Evolutionary conservation across 2,329 filamentous ascomycete species (phyloP), one percentile per base, ranked within the genome.

Genomic region (Chrysoporthe austroafricana): DNA sequence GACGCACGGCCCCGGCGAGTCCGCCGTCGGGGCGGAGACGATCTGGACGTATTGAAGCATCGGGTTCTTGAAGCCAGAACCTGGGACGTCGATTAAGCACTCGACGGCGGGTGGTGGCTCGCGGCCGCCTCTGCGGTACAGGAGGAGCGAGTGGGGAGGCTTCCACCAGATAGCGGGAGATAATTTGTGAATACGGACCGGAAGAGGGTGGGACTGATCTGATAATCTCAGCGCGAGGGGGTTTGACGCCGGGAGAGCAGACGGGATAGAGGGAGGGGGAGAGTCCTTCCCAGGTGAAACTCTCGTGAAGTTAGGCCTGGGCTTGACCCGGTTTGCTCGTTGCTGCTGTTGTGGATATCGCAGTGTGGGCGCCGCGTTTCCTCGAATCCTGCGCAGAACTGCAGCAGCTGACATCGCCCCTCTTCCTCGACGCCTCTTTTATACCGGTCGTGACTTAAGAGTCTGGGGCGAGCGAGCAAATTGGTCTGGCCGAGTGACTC

Each of bases 41-140:
- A 98, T 81, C 77, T 96, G 90, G 66, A 94, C 83, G 73, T 83
- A 88, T 76, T 86, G 90, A 73, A 89, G 85, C 94, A 97, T 97
- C 54, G 59, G 68, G 39, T 13, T 46, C 21, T 18, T 4, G 62
- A 58, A 66, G 26, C 43, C 48, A 39, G 34, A 5, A 18, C 67
- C 50, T 14, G 67, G 67, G 34, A 21, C 34, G 42, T 67, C 64
- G 57, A 62, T 42, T 32, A 26, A 9, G 4, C n/a, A 42, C 14
- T 62, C 56, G 61, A 60, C n/a, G n/a, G 18, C 1, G 14, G 64
- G 34, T 42, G 56, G 43, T 26, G 32, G 42, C 16, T 63, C 61
- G 42, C 34, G 11, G 42, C 50, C 50, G 43, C 43, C 11, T 26
- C 3, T 18, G 21, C 64, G 43, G 57, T 63, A 62, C 3, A 64